phyloP scores from a whole-genome alignment of 164 flowering plant species.

The Magnolia officinalis region DNA sequence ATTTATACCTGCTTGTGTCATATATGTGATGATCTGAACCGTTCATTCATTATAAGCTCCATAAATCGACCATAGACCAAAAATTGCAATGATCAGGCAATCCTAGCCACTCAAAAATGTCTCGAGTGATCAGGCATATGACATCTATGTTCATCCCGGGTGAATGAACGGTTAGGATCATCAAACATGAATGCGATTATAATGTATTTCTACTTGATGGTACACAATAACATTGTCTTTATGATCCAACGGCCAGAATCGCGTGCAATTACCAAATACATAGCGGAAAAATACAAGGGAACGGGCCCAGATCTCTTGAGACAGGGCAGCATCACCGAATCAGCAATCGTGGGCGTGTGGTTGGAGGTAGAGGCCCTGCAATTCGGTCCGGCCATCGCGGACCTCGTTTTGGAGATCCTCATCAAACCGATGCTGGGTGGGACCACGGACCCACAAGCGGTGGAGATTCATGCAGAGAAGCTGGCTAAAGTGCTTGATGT shows the following conservation, averaged over 20 bases:
- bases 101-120: no score
- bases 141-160: no score
- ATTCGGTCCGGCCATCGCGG: conserved; percentile 5
- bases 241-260: conserved; percentile 8
- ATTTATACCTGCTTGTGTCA: no score
- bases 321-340: background rate
- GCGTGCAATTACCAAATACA: conserved; percentile 10
- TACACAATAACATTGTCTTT: no score
- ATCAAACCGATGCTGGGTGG: conserved; percentile 5
- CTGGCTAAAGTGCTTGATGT: conserved; percentile 14
- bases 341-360: conserved; percentile 13
- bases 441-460: conserved; percentile 1
- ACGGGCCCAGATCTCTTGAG: conserved; percentile 5
- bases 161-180: no score
- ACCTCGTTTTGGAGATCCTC: background rate
- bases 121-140: no score
- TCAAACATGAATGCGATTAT: no score
- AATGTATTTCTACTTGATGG: no score
- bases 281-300: conserved; percentile 12
- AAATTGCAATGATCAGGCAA: no score
- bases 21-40: no score
- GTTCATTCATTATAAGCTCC: no score
- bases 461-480: conserved; percentile 2
- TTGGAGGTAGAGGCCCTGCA: conserved; percentile 10
- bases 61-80: no score